phyloP scores from a whole-genome alignment of 805 yeast species.

The Yarrowia sp. region DNA sequence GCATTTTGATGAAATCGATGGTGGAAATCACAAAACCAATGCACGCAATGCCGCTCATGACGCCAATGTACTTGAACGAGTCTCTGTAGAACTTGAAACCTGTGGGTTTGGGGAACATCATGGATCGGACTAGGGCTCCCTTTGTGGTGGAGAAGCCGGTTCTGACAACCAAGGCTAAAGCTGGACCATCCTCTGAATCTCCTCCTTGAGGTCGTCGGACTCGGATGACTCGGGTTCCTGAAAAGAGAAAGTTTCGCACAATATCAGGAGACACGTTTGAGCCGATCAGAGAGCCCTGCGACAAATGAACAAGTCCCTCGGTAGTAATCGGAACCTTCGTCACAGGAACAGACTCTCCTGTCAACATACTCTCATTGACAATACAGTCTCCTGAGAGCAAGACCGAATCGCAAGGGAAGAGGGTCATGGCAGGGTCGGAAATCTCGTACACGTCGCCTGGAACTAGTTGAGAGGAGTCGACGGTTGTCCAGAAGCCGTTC shows the following conservation, averaged over 20 bases:
- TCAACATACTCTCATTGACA: constrained; percentile 96
- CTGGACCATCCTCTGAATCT: constrained; percentile 63
- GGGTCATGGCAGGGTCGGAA: constrained; percentile 76
- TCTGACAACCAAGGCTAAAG: constrained; percentile 83
- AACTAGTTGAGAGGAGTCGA: constrained; percentile 77
- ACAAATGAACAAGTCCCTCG: constrained; percentile 58
- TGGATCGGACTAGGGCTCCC: constrained; percentile 90
- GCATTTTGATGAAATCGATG: constrained; percentile 77
- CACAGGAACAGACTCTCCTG: constrained; percentile 98
- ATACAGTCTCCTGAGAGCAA: constrained; percentile 91
- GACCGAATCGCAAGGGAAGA: constrained; percentile 89
- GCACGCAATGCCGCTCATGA: constrained; percentile 85
- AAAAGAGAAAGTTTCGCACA: constrained; percentile 77
- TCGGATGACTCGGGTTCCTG: constrained; percentile 88
- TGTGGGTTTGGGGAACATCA: constrained; percentile 94
- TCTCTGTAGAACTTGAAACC: constrained; percentile 94
- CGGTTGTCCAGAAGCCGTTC: constrained; percentile 89
- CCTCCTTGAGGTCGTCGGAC: constrained; percentile 68
- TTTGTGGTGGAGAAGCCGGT: constrained; percentile 96
- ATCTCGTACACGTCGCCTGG: constrained; percentile 97
- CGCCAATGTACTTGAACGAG: constrained; percentile 94
- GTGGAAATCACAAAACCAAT: constrained; percentile 87
- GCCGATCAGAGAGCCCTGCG: constrained; percentile 50
- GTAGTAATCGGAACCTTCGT: constrained; percentile 73
- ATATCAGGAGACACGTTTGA: constrained; percentile 67